These are phyloP conservation scores for Hordeum vulgare DNA, from an alignment of 176 grass and related monocot species.

Conservation along the genomic window DNA sequence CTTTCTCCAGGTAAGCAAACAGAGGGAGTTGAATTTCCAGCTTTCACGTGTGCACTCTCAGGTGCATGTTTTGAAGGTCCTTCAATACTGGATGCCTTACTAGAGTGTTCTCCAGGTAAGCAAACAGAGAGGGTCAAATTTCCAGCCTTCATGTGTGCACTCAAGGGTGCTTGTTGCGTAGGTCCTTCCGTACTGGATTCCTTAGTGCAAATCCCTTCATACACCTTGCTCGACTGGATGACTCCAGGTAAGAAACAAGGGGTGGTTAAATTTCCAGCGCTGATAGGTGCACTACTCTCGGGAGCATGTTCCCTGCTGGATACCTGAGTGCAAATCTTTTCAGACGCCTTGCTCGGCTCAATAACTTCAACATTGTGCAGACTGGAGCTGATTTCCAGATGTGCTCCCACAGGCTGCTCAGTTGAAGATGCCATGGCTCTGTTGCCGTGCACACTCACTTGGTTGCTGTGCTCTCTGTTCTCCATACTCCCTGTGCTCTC, in stretches of 20 bases:
- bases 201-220: background rate
- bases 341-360: background rate
- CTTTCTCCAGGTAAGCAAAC: constrained; percentile 11
- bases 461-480: constrained; percentile 12
- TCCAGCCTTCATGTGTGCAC: constrained; percentile 6
- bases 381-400: constrained; percentile 17
- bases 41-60: constrained; percentile 3
- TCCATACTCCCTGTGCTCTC: constrained; percentile 20
- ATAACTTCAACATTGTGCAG: constrained; percentile 1
- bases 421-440: background rate
- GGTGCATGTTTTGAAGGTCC: constrained; percentile 10
- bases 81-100: constrained; percentile 8
- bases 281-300: background rate
- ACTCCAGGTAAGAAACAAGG: constrained; percentile 8
- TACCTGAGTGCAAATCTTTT: background rate
- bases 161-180: constrained; percentile 10
- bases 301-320: background rate
- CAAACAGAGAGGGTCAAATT: background rate
- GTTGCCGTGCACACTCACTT: constrained; percentile 2
- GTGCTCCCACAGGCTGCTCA: constrained; percentile 10
- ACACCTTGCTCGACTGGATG: background rate
- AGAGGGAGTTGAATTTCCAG: background rate
- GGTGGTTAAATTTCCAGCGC: background rate
- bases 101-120: background rate
- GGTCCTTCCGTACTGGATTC: constrained; percentile 16